Evolutionary conservation across 2,329 filamentous ascomycete species (phyloP).

Genomic region (Trichoderma semiorbis): DNA sequence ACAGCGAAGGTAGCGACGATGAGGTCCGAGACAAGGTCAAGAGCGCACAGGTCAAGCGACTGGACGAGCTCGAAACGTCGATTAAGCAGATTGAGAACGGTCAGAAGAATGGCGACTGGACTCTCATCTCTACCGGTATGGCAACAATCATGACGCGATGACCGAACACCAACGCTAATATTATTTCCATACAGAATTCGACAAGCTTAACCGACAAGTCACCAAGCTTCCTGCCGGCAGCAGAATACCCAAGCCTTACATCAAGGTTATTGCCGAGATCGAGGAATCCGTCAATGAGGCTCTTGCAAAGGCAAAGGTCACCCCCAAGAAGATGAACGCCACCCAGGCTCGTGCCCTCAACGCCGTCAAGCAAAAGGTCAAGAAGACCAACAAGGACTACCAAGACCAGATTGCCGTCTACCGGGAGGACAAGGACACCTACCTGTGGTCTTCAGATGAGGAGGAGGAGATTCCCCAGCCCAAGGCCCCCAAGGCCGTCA

Average conservation of each 20-base stretch:
- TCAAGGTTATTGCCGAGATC: constrained; percentile 88
- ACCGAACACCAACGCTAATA: constrained; percentile 17
- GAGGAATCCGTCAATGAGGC: constrained; percentile 95
- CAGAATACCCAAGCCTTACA: constrained; percentile 83
- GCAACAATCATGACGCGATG: constrained; percentile 7
- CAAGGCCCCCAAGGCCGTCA: constrained; percentile 40
- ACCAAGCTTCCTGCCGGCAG: constrained; percentile 72
- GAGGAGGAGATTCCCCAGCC: constrained; percentile 58
- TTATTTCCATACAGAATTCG: constrained; percentile 64
- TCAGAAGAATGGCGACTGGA: constrained; percentile 97
- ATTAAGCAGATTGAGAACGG: constrained; percentile 94
- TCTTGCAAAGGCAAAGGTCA: constrained; percentile 91
- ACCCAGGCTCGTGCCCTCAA: constrained; percentile 92
- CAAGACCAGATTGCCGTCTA: constrained; percentile 83
- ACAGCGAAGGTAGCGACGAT: constrained; percentile 83
- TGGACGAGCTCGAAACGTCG: constrained; percentile 87
- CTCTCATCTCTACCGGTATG: constrained; percentile 82
- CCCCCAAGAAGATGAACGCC: constrained; percentile 97
- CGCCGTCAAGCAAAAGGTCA: constrained; percentile 95
- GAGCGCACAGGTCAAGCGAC: constrained; percentile 96
- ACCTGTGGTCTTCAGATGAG: constrained; percentile 81
- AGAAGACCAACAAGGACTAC: constrained; percentile 98
- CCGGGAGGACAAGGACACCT: constrained; percentile 77
- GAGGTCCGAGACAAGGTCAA: constrained; percentile 85
- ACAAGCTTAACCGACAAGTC: constrained; percentile 87